Conservation (phyloP, 306 rosid genomes). For the Acmispon strigosus region DNA sequence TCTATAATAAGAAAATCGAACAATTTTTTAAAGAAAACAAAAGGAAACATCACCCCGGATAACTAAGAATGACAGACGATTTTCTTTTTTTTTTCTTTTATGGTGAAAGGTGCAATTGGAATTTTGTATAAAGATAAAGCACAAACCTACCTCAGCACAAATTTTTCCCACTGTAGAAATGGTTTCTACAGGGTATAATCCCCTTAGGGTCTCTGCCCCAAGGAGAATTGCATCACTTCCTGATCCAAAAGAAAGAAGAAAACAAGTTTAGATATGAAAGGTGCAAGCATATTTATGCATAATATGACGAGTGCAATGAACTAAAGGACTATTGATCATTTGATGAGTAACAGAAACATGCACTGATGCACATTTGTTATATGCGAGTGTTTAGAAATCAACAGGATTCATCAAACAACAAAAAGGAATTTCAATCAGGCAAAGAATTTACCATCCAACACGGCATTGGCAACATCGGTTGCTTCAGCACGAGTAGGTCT, state of each 20-base stretch:
- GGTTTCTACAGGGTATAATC: constrained; percentile 87
- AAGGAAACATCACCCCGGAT: background rate
- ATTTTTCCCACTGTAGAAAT: constrained; percentile 84
- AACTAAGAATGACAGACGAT: background rate
- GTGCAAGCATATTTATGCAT: background rate
- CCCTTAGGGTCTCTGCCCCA: constrained; percentile 94
- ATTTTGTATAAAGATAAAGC: background rate
- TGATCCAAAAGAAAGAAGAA: constrained; percentile 26
- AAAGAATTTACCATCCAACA: constrained; percentile 64
- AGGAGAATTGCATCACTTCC: constrained; percentile 96
- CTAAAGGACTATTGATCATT: constrained; percentile 1
- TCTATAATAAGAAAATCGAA: too few relatives aligned
- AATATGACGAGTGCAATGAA: background rate
- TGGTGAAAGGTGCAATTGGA: background rate
- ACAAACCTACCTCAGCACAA: constrained; percentile 70
- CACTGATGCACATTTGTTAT: background rate
- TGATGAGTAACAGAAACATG: background rate
- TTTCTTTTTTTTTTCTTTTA: too few relatives aligned
- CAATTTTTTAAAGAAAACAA: background rate
- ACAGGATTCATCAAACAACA: background rate
- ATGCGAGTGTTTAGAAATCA: background rate
- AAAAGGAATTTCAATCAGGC: background rate
- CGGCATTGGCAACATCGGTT: constrained; percentile 99
- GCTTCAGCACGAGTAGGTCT: constrained; percentile 99
- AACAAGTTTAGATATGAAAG: constrained; percentile 2